These are phyloP conservation scores for Hygrocybe coccinea DNA, from an alignment of 768 basidiomycete genomes.

Conservation along the genomic window DNA sequence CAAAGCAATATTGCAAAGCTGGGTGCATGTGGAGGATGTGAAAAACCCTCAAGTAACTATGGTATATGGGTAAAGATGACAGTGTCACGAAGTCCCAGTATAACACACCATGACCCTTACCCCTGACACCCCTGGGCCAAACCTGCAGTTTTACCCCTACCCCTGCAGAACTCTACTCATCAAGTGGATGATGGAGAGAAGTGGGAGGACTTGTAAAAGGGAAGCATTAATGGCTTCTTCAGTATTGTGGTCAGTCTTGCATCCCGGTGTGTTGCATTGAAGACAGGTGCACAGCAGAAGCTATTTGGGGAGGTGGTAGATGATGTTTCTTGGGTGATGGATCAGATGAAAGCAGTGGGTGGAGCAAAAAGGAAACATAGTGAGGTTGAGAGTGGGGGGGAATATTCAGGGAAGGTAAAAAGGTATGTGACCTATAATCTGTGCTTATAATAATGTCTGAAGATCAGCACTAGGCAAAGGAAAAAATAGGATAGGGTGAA, in stretches of 20 bases:
- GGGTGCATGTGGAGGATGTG: too few species aligned
- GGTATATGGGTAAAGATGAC: too few species aligned
- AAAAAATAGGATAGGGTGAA: too few species aligned
- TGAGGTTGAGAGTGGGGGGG: background rate
- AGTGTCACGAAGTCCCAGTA: too few species aligned
- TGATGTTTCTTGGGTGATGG: background rate
- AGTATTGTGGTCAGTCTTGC: background rate
- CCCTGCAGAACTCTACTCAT: too few species aligned
- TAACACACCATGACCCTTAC: too few species aligned
- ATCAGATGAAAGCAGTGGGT: background rate
- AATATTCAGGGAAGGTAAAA: background rate
- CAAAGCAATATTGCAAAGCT: too few species aligned
- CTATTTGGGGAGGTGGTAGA: background rate
- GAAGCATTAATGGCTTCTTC: slow-evolving; percentile 1
- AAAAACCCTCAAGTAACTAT: too few species aligned
- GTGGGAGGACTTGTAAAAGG: background rate
- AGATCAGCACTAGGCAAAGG: background rate
- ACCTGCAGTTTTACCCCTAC: too few species aligned
- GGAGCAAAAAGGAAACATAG: background rate
- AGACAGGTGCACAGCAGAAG: background rate
- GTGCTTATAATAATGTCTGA: background rate
- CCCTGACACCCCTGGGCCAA: too few species aligned
- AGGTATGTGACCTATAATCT: background rate
- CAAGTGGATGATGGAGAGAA: background rate
- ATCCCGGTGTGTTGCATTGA: background rate